Percentiles rank a stretch among this genome's conserved stretches.
phyloP scores from a whole-genome alignment of 768 basidiomycete genomes.

The Pleurotus platypus region DNA sequence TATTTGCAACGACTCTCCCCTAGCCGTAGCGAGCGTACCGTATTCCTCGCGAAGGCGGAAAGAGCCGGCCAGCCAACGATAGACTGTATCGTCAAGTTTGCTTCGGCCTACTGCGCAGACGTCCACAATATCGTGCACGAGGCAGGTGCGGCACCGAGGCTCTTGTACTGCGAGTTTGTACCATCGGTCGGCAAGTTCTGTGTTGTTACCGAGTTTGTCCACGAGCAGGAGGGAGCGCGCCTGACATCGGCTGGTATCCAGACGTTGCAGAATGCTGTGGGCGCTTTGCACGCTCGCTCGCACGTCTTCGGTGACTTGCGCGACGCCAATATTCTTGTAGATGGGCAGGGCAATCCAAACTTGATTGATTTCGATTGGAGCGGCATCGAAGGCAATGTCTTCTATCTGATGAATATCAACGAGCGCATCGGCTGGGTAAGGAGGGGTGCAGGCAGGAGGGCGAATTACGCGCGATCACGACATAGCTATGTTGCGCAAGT shows the following conservation, averaged over 20 bases:
- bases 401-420: neutral
- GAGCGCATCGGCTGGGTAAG: neutral
- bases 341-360: neutral
- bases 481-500: neutral
- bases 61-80: no score
- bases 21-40: no score
- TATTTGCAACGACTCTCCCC: neutral
- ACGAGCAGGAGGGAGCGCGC: neutral
- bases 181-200: neutral
- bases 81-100: neutral
- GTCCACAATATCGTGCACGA: neutral
- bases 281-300: neutral
- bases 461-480: neutral
- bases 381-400: neutral
- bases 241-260: neutral
- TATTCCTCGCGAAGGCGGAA: no score
- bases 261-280: neutral
- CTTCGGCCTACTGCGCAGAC: neutral
- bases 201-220: neutral
- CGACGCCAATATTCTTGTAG: neutral
- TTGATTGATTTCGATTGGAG: neutral
- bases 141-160: neutral
- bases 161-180: neutral
- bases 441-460: neutral
- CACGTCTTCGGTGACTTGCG: neutral